phyloP scores from a whole-genome alignment of 805 yeast species.

The Candida michaelii region DNA sequence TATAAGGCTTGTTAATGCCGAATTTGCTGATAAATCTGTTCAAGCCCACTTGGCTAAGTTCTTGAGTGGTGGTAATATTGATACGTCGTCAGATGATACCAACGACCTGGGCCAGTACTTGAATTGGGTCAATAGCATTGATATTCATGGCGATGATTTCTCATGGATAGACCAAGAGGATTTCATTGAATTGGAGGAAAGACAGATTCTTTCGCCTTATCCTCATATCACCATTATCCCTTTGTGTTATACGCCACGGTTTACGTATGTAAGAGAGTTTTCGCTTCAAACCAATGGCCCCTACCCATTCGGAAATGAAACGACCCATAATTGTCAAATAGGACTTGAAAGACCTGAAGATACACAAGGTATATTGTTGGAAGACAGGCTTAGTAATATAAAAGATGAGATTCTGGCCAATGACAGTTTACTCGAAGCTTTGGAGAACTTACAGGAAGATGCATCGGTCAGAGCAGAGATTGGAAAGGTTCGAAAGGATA shows the following conservation, averaged over 20 bases:
- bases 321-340: slow-evolving; percentile 65
- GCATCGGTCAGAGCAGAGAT: slow-evolving; percentile 8
- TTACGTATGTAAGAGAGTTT: slow-evolving; percentile 60
- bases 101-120: slow-evolving; percentile 12
- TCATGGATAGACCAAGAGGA: slow-evolving; percentile 79
- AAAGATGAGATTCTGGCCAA: slow-evolving; percentile 28
- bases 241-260: slow-evolving; percentile 53
- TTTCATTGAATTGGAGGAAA: slow-evolving; percentile 64
- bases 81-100: slow-evolving; percentile 15
- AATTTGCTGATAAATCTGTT: slow-evolving; percentile 55
- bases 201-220: slow-evolving; percentile 37
- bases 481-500: slow-evolving; percentile 7
- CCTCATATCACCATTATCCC: slow-evolving; percentile 49
- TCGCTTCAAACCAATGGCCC: slow-evolving; percentile 41
- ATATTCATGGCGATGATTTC: slow-evolving; percentile 28
- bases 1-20: slow-evolving; percentile 62
- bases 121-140: slow-evolving; percentile 25
- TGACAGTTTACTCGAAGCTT: slow-evolving; percentile 21
- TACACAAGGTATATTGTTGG: slow-evolving; percentile 50
- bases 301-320: slow-evolving; percentile 61
- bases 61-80: slow-evolving; percentile 7
- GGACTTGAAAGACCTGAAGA: slow-evolving; percentile 54
- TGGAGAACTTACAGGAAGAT: slow-evolving; percentile 16
- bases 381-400: slow-evolving; percentile 17
- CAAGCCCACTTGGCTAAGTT: slow-evolving; percentile 19